These are phyloP conservation scores for Trypanosoma avium DNA, from an alignment of 208 protist genomes.

Conservation along the genomic window DNA sequence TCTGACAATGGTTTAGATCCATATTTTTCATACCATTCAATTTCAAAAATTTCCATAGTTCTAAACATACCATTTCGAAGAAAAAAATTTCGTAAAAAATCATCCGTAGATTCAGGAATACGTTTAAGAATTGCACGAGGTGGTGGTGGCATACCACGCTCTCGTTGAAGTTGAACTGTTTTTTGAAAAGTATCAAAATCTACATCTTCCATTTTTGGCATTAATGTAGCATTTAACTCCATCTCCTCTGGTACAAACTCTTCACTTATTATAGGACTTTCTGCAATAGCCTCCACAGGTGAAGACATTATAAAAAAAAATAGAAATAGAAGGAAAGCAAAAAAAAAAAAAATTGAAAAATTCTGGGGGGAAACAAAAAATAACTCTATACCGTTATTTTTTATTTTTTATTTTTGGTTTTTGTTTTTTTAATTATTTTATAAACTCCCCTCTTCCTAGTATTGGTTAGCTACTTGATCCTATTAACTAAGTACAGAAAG, in stretches of 20 bases:
- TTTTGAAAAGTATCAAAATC: conserved; percentile 63
- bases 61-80: conserved; percentile 72
- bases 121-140: conserved; percentile 84
- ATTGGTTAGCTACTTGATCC: no score
- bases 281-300: neutral
- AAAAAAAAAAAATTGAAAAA: no score
- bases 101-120: conserved; percentile 91
- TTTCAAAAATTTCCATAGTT: conserved; percentile 86
- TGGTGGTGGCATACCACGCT: conserved; percentile 50
- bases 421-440: no score
- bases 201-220: conserved; percentile 41
- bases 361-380: no score
- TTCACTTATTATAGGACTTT: neutral
- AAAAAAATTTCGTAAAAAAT: conserved; percentile 93
- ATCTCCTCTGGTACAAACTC: neutral
- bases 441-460: no score
- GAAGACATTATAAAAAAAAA: conserved; percentile 8
- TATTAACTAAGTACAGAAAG: no score
- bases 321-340: no score
- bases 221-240: neutral
- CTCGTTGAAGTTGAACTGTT: conserved; percentile 52
- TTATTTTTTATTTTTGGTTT: conserved; percentile 1
- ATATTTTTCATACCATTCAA: conserved; percentile 85
- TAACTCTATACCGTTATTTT: neutral
- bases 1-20: conserved; percentile 50